Conservation (phyloP, 805 yeast genomes). For the Candida insectalens region DNA sequence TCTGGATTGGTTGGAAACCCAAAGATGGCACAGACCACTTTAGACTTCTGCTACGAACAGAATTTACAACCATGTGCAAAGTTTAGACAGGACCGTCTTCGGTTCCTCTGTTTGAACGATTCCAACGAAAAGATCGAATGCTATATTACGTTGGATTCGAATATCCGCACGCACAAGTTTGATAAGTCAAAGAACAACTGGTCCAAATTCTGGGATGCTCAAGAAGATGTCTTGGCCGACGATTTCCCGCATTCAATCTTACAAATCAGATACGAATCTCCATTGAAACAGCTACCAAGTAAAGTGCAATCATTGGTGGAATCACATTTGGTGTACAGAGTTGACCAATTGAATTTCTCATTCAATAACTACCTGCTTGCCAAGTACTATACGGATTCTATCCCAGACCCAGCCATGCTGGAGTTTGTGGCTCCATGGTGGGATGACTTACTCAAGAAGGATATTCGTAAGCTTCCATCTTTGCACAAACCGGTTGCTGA, state of each 20-base stretch:
- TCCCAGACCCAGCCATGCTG: slow-evolving; percentile 16
- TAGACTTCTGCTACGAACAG: slow-evolving; percentile 24
- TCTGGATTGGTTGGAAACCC: slow-evolving; percentile 18
- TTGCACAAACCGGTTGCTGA: slow-evolving; percentile 3
- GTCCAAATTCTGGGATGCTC: slow-evolving; percentile 6
- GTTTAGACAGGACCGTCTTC: slow-evolving; percentile 14
- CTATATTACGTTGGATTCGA: slow-evolving; percentile 22
- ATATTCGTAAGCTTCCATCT: slow-evolving; percentile 38
- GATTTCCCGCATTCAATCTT: slow-evolving; percentile 40
- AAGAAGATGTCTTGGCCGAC: slow-evolving; percentile 6
- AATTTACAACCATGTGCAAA: slow-evolving; percentile 20
- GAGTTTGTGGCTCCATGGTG: slow-evolving; percentile 25
- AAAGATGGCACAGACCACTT: slow-evolving; percentile 22
- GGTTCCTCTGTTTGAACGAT: slow-evolving; percentile 16
- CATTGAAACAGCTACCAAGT: slow-evolving; percentile 23
- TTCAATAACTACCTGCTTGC: slow-evolving; percentile 22
- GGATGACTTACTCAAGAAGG: slow-evolving; percentile 16
- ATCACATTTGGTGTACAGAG: slow-evolving; percentile 40
- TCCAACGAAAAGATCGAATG: slow-evolving; percentile 14
- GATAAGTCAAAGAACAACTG: slow-evolving; percentile 2
- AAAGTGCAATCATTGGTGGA: slow-evolving; percentile 29
- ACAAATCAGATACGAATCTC: slow-evolving; percentile 35
- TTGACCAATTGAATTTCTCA: slow-evolving; percentile 27
- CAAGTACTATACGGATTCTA: slow-evolving; percentile 12
- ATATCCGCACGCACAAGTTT: slow-evolving; percentile 11